These are phyloP conservation scores for Cyclotella distinguenda DNA, from an alignment of 108 stramenopile species.

Conservation along the genomic window DNA sequence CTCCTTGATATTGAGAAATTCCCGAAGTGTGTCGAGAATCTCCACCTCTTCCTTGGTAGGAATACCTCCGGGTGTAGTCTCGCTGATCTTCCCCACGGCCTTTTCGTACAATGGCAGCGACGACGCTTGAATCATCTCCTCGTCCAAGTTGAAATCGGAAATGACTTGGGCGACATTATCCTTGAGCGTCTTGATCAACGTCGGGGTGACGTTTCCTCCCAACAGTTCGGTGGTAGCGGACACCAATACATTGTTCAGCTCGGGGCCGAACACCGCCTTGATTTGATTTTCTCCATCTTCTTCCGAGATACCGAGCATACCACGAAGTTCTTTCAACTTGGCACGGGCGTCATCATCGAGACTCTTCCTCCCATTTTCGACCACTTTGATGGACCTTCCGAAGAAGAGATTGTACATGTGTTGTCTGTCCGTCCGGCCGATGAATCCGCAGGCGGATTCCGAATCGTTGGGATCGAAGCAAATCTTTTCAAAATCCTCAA, in stretches of 20 bases:
- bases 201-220: constrained; percentile 61
- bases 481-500: constrained; percentile 63
- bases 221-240: constrained; percentile 64
- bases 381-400: constrained; percentile 52
- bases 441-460: constrained; percentile 73
- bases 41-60: constrained; percentile 63
- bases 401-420: constrained; percentile 80
- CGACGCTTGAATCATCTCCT: constrained; percentile 60
- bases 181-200: constrained; percentile 67
- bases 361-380: constrained; percentile 51
- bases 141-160: constrained; percentile 54
- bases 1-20: constrained; percentile 52
- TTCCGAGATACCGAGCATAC: constrained; percentile 70
- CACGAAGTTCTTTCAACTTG: constrained; percentile 56
- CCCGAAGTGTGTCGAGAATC: constrained; percentile 58
- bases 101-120: constrained; percentile 63
- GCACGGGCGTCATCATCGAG: constrained; percentile 61
- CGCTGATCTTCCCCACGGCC: constrained; percentile 49
- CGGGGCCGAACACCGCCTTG: constrained; percentile 70
- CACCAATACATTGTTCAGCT: constrained; percentile 60
- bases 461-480: constrained; percentile 74
- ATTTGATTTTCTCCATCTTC: constrained; percentile 61
- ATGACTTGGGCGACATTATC: constrained; percentile 54
- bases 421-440: constrained; percentile 56
- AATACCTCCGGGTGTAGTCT: constrained; percentile 64